Conservation (phyloP, 2,329 filamentous ascomycete genomes). For the Cytospora mali region DNA sequence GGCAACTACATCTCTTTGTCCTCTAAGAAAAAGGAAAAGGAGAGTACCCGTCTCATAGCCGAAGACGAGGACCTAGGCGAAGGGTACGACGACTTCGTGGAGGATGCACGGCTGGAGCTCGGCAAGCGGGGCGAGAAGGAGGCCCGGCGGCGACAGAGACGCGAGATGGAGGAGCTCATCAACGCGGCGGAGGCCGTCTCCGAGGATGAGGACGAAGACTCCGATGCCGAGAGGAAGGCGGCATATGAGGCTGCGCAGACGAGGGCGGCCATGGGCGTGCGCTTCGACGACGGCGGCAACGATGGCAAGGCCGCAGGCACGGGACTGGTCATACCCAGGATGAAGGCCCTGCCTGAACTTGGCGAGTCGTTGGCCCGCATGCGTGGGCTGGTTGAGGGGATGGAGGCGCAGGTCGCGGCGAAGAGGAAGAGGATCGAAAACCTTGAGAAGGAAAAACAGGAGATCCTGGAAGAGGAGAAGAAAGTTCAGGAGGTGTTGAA, state of each 20-base stretch:
- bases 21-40: constrained; percentile 57
- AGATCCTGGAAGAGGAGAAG: constrained; percentile 69
- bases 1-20: constrained; percentile 37
- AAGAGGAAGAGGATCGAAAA: constrained; percentile 67
- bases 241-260: constrained; percentile 90
- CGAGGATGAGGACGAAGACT: constrained; percentile 65
- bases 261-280: constrained; percentile 79
- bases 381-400: constrained; percentile 60
- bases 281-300: constrained; percentile 36
- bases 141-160: constrained; percentile 64
- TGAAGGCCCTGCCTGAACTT: constrained; percentile 77
- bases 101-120: constrained; percentile 78
- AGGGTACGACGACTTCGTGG: constrained; percentile 89
- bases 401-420: constrained; percentile 64
- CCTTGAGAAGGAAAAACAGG: constrained; percentile 67
- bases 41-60: constrained; percentile 72
- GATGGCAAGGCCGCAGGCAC: constrained; percentile 39
- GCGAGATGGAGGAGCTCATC: constrained; percentile 84
- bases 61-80: constrained; percentile 94
- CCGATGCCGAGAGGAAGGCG: constrained; percentile 69
- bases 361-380: constrained; percentile 67
- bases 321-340: constrained; percentile 58
- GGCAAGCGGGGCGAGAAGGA: constrained; percentile 79
- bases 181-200: constrained; percentile 58
- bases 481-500: constrained; percentile 82